Evolutionary conservation across 1,284 basidiomycete species (phyloP).

Genomic region (Cutaneotrichosporon spelunceum): DNA sequence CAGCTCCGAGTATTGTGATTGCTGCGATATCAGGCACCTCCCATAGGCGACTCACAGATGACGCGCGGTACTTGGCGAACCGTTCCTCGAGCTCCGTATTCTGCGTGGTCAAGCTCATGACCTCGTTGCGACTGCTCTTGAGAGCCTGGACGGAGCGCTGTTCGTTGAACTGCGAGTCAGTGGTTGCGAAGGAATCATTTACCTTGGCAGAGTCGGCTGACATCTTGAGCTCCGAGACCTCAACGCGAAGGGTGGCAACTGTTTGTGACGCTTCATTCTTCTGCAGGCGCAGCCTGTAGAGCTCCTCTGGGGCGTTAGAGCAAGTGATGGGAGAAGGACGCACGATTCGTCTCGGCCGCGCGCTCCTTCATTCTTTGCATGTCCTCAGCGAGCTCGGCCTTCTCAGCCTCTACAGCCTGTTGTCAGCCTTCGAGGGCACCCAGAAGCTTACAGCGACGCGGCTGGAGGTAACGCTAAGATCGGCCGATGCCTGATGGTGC

Average conservation of each 20-base stretch:
- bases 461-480: conserved; percentile 39
- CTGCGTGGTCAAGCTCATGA: conserved; percentile 37
- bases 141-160: conserved; percentile 38
- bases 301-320: conserved; percentile 38
- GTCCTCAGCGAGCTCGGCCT: conserved; percentile 45
- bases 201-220: conserved; percentile 49
- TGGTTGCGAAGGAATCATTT: neutral
- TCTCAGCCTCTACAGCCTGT: conserved; percentile 45
- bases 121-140: conserved; percentile 40
- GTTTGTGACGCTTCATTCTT: conserved; percentile 54
- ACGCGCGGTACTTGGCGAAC: conserved; percentile 43
- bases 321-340: conserved; percentile 5
- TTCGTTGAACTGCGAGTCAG: conserved; percentile 43
- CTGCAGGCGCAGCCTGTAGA: conserved; percentile 40
- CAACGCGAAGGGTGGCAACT: conserved; percentile 77
- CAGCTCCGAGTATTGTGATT: conserved; percentile 38
- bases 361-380: conserved; percentile 41
- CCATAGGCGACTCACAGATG: conserved; percentile 29
- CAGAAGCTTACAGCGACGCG: conserved; percentile 34
- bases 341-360: conserved; percentile 33
- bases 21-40: conserved; percentile 22
- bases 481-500: conserved; percentile 33
- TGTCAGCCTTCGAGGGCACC: neutral
- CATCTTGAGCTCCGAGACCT: conserved; percentile 83
- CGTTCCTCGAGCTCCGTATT: conserved; percentile 41